Base-by-base conservation (phyloP, 129 eudicot species). In the Scalesia atractyloides region DNA sequence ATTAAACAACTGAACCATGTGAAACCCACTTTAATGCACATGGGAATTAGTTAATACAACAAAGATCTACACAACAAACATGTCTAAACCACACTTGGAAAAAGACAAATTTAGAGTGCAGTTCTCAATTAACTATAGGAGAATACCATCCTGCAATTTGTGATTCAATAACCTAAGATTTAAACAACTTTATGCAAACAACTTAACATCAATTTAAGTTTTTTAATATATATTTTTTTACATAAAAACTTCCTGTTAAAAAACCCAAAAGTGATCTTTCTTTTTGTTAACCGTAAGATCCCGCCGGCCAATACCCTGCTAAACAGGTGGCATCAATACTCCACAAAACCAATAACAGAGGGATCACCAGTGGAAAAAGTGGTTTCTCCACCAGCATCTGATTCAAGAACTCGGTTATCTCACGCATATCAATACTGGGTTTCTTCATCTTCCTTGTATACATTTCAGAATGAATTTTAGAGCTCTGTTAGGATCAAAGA, bases 271-370 rank as follows among this genome's bases (percentile, higher is more conserved):
- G 17, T 34, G 7, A 57, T 41, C 2, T 41, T 1, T 41, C 8
- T 7, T 41, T 41, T 7, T 41, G 46, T 9, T 41, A 41, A 41
- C 46, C 46, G 8, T 41, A 7, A 7, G 12, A 41, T 7, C 12
- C 9, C 10, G 8, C 9, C 12, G 43, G 8, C 8, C 43, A 8
- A 41, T 41, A 39, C 44, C 44, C 44, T 39, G 44, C 44, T 30
- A 30, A 30, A 30, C 34, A 30, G 4, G 34, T 30, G 34, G 34
- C 34, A 30, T 30, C 34, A 78, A 95, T 72, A 37, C 73, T 82
- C 98, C 98, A 94, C 30, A 79, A 49, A 73, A 84, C 72, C 64
- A 86, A 68, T 43, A 88, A 33, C 65, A 90, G 50, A 81, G 99
- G 97, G 37, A 90, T 67, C 47, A 84, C 74, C 37, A 86, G 9